A percentile compares a stretch with the other conserved stretches of the same genome.
phyloP scores from a whole-genome alignment of 208 protist genomes.

The Lotmaria passim region DNA sequence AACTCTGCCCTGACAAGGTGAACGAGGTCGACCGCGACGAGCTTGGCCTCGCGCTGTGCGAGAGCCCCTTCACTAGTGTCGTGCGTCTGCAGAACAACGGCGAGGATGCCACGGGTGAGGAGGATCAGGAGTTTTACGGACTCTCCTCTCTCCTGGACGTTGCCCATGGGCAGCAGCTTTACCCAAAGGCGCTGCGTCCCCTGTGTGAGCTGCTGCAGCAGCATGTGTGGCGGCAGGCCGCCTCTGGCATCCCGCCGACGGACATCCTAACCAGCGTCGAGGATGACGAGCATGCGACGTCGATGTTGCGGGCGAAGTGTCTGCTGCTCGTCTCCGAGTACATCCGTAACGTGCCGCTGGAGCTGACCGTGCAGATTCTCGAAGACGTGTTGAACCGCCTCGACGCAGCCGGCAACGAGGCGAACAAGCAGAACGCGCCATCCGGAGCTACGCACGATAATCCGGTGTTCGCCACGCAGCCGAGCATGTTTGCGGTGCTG shows the following conservation, averaged over 20 bases:
- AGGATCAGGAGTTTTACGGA: conserved; percentile 84
- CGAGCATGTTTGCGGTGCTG: conserved; percentile 82
- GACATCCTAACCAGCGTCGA: conserved; percentile 62
- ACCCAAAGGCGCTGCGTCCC: conserved; percentile 42
- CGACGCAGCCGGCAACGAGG: conserved; percentile 28
- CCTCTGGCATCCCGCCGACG: conserved; percentile 66
- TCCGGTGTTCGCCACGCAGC: conserved; percentile 46
- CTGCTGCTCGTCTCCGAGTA: conserved; percentile 82
- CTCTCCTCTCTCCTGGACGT: conserved; percentile 74
- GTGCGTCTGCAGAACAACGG: conserved; percentile 70
- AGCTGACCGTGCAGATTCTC: conserved; percentile 80
- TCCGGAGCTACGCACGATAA: conserved; percentile 21
- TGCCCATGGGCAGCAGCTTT: conserved; percentile 44
- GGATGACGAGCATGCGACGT: conserved; percentile 17
- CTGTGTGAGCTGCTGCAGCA: conserved; percentile 59
- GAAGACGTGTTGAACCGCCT: conserved; percentile 64
- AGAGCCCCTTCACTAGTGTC: conserved; percentile 77
- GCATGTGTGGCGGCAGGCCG: conserved; percentile 69
- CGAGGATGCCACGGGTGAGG: conserved; percentile 50
- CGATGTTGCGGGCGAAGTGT: conserved; percentile 55
- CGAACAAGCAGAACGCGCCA: conserved; percentile 2
- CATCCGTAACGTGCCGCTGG: conserved; percentile 84
- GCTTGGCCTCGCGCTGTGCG: conserved; percentile 57
- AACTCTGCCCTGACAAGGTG: conserved; percentile 83
- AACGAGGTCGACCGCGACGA: conserved; percentile 89